Conservation (phyloP, 208 protist genomes). For the Trypanosoma scelopori region DNA sequence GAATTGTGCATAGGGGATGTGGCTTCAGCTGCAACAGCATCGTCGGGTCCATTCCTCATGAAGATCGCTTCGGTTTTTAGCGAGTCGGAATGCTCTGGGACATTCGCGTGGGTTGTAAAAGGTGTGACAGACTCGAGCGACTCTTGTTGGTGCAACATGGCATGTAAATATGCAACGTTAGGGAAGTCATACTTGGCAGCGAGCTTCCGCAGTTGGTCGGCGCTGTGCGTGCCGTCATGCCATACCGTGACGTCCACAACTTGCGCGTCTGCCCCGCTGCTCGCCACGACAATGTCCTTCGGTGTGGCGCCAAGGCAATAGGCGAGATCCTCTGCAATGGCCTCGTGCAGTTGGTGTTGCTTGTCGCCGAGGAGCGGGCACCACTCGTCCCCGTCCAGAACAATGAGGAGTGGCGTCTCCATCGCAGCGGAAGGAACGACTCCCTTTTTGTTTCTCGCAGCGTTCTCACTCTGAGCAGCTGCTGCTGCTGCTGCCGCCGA, state of each 20-base stretch:
- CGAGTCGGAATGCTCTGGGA: no score
- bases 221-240: slow-evolving; percentile 17
- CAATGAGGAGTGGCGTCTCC: background rate
- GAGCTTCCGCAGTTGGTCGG: slow-evolving; percentile 3
- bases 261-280: no score
- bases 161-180: slow-evolving; percentile 1
- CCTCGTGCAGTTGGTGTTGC: no score
- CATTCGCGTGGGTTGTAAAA: background rate
- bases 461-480: background rate
- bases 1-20: background rate
- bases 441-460: no score
- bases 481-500: no score
- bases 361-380: no score
- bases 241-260: no score
- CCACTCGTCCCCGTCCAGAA: no score
- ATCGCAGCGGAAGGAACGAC: background rate
- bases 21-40: slow-evolving; percentile 6
- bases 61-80: no score
- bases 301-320: no score
- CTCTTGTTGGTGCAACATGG: background rate
- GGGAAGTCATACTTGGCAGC: slow-evolving; percentile 15
- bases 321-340: no score
- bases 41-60: background rate
- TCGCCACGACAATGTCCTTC: no score
- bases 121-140: background rate